Percentiles rank a stretch among this genome's conserved stretches.
phyloP scores from a whole-genome alignment of 2,329 filamentous ascomycete genomes.

The Talaromyces albobiverticillius region DNA sequence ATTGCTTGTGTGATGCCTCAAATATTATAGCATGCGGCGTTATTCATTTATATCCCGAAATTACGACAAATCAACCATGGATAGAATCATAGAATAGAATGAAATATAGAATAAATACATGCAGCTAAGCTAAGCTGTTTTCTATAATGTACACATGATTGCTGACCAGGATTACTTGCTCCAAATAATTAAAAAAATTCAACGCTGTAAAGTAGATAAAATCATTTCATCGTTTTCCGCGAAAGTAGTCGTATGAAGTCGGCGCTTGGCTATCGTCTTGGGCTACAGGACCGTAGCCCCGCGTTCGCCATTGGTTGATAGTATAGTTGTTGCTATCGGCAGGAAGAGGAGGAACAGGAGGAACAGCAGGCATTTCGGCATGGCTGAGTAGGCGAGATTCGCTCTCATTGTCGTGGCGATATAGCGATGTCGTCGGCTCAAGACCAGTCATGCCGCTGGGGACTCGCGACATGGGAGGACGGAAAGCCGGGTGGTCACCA shows the following conservation, averaged over 20 bases:
- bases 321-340: slow-evolving; percentile 19
- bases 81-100: no score
- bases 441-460: slow-evolving; percentile 19
- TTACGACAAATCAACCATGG: no score
- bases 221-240: slow-evolving; percentile 19
- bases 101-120: no score
- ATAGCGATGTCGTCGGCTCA: slow-evolving; percentile 21
- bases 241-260: slow-evolving; percentile 36
- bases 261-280: slow-evolving; percentile 31
- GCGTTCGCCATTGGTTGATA: slow-evolving; percentile 33
- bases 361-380: slow-evolving; percentile 29
- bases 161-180: no score
- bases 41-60: no score
- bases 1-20: no score
- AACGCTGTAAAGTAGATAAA: background rate
- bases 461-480: slow-evolving; percentile 24
- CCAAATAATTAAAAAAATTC: background rate
- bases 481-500: slow-evolving; percentile 36
- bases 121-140: no score
- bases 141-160: no score
- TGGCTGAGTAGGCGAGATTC: slow-evolving; percentile 36
- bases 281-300: slow-evolving; percentile 36
- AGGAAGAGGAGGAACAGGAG: slow-evolving; percentile 17
- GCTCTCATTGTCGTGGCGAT: slow-evolving; percentile 38
- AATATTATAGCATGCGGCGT: no score